Percentiles rank a stretch among this genome's conserved stretches.
Conservation (phyloP, 768 basidiomycete genomes). For the Trametes sanguinea region DNA sequence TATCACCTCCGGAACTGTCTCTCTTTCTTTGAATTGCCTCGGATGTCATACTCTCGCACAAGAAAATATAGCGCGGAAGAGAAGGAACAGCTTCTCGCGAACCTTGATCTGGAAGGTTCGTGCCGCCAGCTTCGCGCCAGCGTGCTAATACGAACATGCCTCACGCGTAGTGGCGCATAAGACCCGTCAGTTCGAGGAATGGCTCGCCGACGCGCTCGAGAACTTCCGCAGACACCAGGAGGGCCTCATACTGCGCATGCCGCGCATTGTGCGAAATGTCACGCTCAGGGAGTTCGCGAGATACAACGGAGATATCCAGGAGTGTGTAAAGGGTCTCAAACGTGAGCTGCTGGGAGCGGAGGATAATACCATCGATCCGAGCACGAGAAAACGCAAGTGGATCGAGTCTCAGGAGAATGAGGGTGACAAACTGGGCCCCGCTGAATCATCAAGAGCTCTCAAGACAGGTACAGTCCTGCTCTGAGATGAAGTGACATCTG, state of each 20-base stretch:
- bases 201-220: constrained; percentile 71
- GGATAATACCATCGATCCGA: constrained; percentile 60
- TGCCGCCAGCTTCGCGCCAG: background rate
- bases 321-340: constrained; percentile 67
- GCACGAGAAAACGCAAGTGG: constrained; percentile 78
- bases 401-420: constrained; percentile 60
- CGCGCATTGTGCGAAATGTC: constrained; percentile 70
- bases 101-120: constrained; percentile 80
- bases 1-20: background rate
- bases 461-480: constrained; percentile 56
- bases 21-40: background rate
- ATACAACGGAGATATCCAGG: constrained; percentile 75
- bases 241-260: constrained; percentile 70
- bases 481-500: background rate
- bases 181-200: constrained; percentile 71
- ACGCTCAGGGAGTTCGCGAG: constrained; percentile 80
- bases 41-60: constrained; percentile 16
- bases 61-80: constrained; percentile 61
- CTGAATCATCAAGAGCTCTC: constrained; percentile 46
- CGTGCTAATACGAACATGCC: constrained; percentile 9
- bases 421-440: constrained; percentile 27
- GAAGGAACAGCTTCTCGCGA: constrained; percentile 72
- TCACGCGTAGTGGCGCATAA: constrained; percentile 64
- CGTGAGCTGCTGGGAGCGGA: constrained; percentile 58
- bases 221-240: constrained; percentile 78